phyloP scores from a whole-genome alignment of 495 filamentous ascomycete genomes.

The Pyronema omphalodes region DNA sequence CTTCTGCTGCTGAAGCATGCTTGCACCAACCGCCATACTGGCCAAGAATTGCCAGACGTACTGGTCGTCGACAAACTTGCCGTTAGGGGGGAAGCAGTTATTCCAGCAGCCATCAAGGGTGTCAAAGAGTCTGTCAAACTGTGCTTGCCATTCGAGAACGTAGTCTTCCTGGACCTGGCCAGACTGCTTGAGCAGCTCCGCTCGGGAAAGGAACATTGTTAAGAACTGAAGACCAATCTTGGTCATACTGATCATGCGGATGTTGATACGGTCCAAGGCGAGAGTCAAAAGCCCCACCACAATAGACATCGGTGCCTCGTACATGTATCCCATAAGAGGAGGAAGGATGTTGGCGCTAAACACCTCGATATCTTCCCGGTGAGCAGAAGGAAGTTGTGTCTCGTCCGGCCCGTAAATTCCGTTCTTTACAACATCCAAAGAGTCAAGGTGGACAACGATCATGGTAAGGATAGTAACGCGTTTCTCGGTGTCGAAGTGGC shows the following conservation, averaged over 20 bases:
- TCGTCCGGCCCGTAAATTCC: conserved; percentile 50
- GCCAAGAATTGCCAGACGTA: conserved; percentile 98
- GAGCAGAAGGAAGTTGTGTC: conserved; percentile 45
- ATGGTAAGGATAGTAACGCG: conserved; percentile 86
- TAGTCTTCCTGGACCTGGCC: conserved; percentile 48
- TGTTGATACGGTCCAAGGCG: conserved; percentile 61
- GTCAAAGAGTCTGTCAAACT: conserved; percentile 77
- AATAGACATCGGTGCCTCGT: conserved; percentile 75
- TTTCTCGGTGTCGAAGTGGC: conserved; percentile 78
- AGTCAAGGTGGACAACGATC: conserved; percentile 85
- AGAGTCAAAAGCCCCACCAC: conserved; percentile 76
- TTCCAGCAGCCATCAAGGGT: conserved; percentile 62
- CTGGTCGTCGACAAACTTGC: conserved; percentile 67
- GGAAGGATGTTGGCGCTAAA: conserved; percentile 80
- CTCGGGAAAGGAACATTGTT: conserved; percentile 86
- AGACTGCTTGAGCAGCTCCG: conserved; percentile 75
- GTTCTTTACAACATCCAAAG: conserved; percentile 68
- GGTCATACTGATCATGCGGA: conserved; percentile 59
- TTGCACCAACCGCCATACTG: conserved; percentile 79
- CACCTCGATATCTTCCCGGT: conserved; percentile 80
- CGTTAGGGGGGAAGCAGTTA: conserved; percentile 68
- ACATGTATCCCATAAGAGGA: conserved; percentile 67
- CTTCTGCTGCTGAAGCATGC: conserved; percentile 79
- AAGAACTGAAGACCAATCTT: conserved; percentile 74
- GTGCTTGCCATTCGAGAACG: conserved; percentile 63